A percentile compares a stretch with the other conserved stretches of the same genome.
phyloP scores from a whole-genome alignment of 441 rosid genomes.

The Erodium trifolium region DNA sequence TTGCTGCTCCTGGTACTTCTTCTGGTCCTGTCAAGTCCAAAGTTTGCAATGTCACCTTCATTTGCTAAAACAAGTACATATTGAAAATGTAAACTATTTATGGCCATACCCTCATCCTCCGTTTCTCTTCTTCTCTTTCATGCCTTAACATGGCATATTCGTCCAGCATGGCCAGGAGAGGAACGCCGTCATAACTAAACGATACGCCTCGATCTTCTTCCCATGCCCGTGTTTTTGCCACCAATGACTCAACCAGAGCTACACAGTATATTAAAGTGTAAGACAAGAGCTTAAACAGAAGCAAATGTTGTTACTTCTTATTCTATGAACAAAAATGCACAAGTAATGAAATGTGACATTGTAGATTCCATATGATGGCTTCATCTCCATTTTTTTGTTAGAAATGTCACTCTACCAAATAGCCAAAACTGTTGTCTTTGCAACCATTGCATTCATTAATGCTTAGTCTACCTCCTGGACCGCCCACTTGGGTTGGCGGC shows the following conservation, averaged over 20 bases:
- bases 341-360: background rate
- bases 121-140: constrained; percentile 92
- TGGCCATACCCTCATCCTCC: constrained; percentile 52
- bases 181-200: constrained; percentile 80
- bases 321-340: background rate
- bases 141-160: constrained; percentile 94
- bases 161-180: constrained; percentile 86
- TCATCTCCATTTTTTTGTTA: background rate
- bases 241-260: constrained; percentile 81
- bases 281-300: constrained; percentile 3
- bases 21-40: constrained; percentile 48
- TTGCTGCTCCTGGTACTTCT: constrained; percentile 81
- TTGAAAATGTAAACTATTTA: background rate
- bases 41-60: background rate
- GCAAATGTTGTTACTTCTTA: background rate
- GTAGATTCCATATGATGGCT: background rate
- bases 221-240: constrained; percentile 76
- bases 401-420: background rate
- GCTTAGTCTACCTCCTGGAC: background rate
- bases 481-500: too few species aligned
- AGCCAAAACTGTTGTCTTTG: background rate
- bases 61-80: background rate
- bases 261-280: constrained; percentile 15
- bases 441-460: background rate
- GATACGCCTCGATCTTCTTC: constrained; percentile 67